These are phyloP conservation scores for Ceratobasidium sp. DNA, from an alignment of 1,284 basidiomycete species.

Conservation along the genomic window DNA sequence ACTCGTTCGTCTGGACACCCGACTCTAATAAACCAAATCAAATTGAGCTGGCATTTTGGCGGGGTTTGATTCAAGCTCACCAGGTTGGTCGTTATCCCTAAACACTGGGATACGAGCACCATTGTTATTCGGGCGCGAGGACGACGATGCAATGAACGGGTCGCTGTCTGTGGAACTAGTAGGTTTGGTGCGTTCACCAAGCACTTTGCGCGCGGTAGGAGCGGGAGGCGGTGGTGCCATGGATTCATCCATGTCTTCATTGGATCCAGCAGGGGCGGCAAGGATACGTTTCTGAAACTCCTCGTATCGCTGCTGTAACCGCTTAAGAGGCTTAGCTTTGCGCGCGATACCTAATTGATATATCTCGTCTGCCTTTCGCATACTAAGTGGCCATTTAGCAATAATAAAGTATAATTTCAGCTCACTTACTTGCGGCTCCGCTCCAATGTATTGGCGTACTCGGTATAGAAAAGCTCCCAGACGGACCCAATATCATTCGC, in stretches of 20 bases:
- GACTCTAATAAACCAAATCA: slow-evolving; percentile 31
- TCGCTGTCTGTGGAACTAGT: slow-evolving; percentile 20
- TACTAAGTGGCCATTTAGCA: slow-evolving; percentile 52
- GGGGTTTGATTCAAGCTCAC: slow-evolving; percentile 24
- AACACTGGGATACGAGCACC: slow-evolving; percentile 35
- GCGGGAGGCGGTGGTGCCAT: slow-evolving; percentile 34
- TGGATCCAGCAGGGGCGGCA: slow-evolving; percentile 49
- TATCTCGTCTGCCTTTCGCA: slow-evolving; percentile 79
- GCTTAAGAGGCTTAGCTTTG: slow-evolving; percentile 80
- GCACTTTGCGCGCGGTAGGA: slow-evolving; percentile 48
- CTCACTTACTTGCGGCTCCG: slow-evolving; percentile 68
- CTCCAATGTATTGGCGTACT: slow-evolving; percentile 81
- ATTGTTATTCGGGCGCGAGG: slow-evolving; percentile 45
- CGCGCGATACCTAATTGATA: slow-evolving; percentile 86
- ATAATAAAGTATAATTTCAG: background rate
- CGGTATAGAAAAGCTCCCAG: slow-evolving; percentile 83
- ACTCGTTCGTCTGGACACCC: slow-evolving; percentile 46
- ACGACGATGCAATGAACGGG: slow-evolving; percentile 51
- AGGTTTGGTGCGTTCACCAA: slow-evolving; percentile 41
- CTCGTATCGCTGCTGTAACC: slow-evolving; percentile 81
- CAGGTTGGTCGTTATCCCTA: slow-evolving; percentile 33
- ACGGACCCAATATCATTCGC: slow-evolving; percentile 79
- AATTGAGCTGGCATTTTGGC: too few species aligned
- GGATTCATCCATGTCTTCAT: slow-evolving; percentile 41
- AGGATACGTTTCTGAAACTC: slow-evolving; percentile 81